A percentile compares a stretch with the other conserved stretches of the same genome.
These are phyloP conservation scores for Saccharomyces hybrid DNA, from an alignment of 1,139 yeast species.

Conservation along the genomic window DNA sequence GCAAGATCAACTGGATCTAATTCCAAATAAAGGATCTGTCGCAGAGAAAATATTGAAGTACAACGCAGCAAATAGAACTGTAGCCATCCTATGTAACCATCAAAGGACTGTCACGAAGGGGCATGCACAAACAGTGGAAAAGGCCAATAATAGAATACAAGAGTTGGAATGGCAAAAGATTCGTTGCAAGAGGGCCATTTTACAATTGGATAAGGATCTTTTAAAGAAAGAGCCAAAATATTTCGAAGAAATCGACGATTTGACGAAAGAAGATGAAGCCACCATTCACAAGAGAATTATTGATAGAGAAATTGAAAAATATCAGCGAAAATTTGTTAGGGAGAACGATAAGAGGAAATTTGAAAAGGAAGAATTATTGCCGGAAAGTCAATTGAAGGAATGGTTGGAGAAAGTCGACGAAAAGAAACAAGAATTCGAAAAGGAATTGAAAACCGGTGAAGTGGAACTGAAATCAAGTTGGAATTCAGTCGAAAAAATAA, in stretches of 20 bases:
- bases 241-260: conserved; percentile 65
- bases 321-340: conserved; percentile 54
- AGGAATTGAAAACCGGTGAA: conserved; percentile 56
- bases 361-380: conserved; percentile 47
- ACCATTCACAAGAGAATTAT: conserved; percentile 48
- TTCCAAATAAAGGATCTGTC: conserved; percentile 76
- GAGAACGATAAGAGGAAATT: conserved; percentile 68
- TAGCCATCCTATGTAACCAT: conserved; percentile 94
- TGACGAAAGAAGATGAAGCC: conserved; percentile 55
- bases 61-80: conserved; percentile 92
- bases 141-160: conserved; percentile 64
- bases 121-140: conserved; percentile 73
- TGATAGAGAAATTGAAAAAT: conserved; percentile 55
- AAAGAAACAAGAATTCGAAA: conserved; percentile 43
- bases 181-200: conserved; percentile 61
- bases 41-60: conserved; percentile 80
- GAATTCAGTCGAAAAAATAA: conserved; percentile 62
- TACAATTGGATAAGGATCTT: conserved; percentile 52
- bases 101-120: conserved; percentile 85
- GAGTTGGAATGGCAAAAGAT: conserved; percentile 82
- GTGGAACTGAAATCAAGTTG: conserved; percentile 45
- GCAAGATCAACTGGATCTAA: conserved; percentile 87
- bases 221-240: conserved; percentile 46
- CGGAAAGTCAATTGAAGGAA: conserved; percentile 50
- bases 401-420: conserved; percentile 54